Evolutionary conservation across 345 rosid genomes (phyloP).

Genomic region (Dipteronia dyeriana): DNA sequence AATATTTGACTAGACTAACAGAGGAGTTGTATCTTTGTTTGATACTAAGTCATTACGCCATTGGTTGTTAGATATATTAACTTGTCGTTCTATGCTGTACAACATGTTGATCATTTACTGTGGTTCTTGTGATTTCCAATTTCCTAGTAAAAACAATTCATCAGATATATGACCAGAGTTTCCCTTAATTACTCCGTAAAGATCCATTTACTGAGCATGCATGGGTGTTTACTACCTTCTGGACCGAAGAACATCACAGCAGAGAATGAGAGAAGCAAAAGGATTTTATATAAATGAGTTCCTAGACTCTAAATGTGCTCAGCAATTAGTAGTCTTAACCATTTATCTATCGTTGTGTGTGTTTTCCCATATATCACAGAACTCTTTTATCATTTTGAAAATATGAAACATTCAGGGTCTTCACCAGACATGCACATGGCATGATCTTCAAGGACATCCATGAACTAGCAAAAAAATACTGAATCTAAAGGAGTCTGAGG

Average conservation of each 20-base stretch:
- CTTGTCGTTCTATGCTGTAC: neutral
- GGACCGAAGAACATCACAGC: neutral
- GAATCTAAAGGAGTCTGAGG: neutral
- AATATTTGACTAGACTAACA: neutral
- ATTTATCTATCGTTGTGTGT: neutral
- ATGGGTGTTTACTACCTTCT: neutral
- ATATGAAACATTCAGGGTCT: neutral
- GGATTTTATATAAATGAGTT: neutral
- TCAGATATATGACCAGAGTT: neutral
- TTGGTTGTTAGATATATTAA: neutral
- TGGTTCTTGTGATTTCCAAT: neutral
- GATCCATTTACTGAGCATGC: neutral
- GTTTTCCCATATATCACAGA: neutral
- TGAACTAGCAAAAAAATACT: neutral
- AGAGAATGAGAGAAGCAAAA: neutral
- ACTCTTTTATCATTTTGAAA: neutral
- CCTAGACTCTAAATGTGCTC: neutral
- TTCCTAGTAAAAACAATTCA: neutral
- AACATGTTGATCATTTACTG: neutral
- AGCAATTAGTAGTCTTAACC: neutral
- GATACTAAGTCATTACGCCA: neutral
- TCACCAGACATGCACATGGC: neutral
- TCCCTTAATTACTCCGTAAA: neutral
- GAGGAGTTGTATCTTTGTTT: neutral
- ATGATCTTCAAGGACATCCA: neutral